Base-by-base conservation (phyloP, 768 basidiomycete species). In the Pleurotus cornucopiae region DNA sequence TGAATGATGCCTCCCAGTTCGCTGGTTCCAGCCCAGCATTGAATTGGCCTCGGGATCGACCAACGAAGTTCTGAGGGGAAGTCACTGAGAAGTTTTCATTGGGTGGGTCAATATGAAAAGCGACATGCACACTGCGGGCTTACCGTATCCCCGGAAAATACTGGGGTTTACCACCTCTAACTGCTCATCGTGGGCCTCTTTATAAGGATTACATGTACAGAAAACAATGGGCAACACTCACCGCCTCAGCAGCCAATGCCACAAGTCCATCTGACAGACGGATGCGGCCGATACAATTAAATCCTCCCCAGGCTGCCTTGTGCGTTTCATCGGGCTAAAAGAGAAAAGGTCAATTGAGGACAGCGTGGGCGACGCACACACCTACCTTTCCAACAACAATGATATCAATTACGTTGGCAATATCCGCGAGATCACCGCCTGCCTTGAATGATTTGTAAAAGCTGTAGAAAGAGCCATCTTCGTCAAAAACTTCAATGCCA, bases 221-320 rank as follows among this genome's bases (percentile, higher is more conserved):
- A 41, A 39, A 44, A 16, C 41, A 38, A 51, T 14, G 26, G 14
- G 41, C 25, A 69, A 18, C 13, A 49, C 79, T 57, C 55, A 82
- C 82, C 54, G 83, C 77, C 69, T 80, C 74, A 54, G 80, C 76
- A 23, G 75, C 60, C 34, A 88, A 66, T 3, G 79, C 75, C 25
- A 86, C 69, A 39, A 86, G 69, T 12, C 86, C 86, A 66, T 88
- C 86, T 39, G 72, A 71, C 6, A 80, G 67, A 26, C 86, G 72
- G 12, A 88, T 70, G 26, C 84, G 79, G 38, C 86, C 86, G 41
- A 80, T 65, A 49, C 86, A 71, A 47, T 68, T 74, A 55, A 78
- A 81, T 3, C 71, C 75, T 2, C 82, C 84, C 86, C 85, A 88
- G 2, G 81, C 80, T 16, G 69, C 66, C 20, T 74, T 71, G 57